Base-by-base conservation (phyloP, 176 grass and related monocot genomes). In the Miscanthus lutarioriparius region DNA sequence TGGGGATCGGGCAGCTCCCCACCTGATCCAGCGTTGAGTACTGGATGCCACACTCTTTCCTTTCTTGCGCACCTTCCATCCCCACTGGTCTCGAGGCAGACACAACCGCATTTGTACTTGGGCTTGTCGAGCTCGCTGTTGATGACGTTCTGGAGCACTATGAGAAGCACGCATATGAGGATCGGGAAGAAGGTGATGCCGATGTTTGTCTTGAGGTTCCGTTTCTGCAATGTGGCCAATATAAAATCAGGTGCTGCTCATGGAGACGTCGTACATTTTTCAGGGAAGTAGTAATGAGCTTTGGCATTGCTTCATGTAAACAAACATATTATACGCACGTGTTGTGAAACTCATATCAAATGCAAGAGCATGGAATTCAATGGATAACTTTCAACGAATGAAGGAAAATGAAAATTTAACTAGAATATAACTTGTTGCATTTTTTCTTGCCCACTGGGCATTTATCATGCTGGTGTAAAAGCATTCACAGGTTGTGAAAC, bases 201-300 rank as follows among this genome's bases (percentile, higher is more conserved):
- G 0, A 89, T 77, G 87, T 98, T 98, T 33, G 93, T 93, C 91
- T 82, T 93, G 45, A 92, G 80, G 74, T 98, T 98, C 74, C 91
- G 72, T 80, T 89, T 93, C 96, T 95, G 93, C 68, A 86, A 32
- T 28, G 5, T 72, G 28, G 27, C 38, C 48, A 35, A 22, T 73
- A 35, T 2, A 67, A 38, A 30, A 41, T 49, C 8, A 89, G 81
- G 67, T n/a, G 8, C 6, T 72, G 67, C 59, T 41, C 33, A 16
- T 53, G 20, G 19, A 76, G 14, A 23, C 10, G 8, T 2, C 33
- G 71, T 30, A n/a, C n/a, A n/a, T 27, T 19, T 7, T 47, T n/a
- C 2, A 0, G 7, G 20, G 7, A 25, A 48, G 25, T 28, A 65
- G 56, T 70, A 51, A n/a, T 1, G 2, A 71, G 30, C 56, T 51